Conservation (phyloP, 306 rosid genomes). For the Prunus mume region DNA sequence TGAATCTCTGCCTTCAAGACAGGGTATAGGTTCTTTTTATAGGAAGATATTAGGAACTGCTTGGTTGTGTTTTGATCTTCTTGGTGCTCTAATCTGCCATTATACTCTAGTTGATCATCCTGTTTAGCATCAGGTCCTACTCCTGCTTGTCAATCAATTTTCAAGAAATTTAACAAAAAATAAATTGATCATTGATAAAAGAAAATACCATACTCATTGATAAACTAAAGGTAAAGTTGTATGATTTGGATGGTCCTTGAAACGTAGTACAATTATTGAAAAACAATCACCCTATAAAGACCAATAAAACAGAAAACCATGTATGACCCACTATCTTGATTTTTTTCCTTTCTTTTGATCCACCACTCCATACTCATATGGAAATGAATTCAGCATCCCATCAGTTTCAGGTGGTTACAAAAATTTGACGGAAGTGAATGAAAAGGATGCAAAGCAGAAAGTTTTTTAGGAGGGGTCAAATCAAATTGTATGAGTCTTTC, state of each 20-base stretch:
- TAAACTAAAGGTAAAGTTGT: not conserved
- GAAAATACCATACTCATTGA: too few species aligned
- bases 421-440: not conserved
- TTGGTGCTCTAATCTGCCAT: constrained; percentile 42
- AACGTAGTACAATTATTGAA: not conserved
- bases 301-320: not conserved
- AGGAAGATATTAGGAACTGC: constrained; percentile 65
- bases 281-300: not conserved
- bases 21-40: constrained; percentile 64
- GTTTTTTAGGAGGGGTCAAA: not conserved
- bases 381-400: not conserved
- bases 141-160: constrained; percentile 38
- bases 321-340: not conserved
- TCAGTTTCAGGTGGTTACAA: not conserved
- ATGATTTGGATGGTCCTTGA: not conserved
- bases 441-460: not conserved
- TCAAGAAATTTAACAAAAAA: not conserved
- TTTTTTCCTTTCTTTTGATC: not conserved
- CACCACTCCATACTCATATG: not conserved
- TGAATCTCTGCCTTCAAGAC: constrained; percentile 68
- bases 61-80: constrained; percentile 67
- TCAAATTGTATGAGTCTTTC: not conserved
- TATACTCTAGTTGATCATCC: constrained; percentile 48
- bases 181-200: not conserved
- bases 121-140: constrained; percentile 62